Base-by-base conservation (phyloP, 1,284 basidiomycete species). In the Testicularia cyperi region DNA sequence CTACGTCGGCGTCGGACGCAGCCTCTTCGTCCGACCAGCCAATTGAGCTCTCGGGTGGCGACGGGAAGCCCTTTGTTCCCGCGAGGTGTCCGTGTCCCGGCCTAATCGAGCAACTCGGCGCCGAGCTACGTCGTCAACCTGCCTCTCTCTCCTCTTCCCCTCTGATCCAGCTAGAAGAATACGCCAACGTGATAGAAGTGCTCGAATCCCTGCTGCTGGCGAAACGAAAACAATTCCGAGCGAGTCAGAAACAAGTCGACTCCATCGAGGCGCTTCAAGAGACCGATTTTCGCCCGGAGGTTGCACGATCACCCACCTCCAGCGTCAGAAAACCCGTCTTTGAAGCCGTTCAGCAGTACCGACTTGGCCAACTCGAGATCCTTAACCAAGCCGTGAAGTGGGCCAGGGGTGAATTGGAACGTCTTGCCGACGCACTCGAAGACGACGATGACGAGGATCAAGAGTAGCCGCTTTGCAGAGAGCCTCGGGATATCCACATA, bases 341-440 rank as follows among this genome's bases (percentile, higher is more conserved):
- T 13, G 3, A 15, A 3, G 46, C 55, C 15, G 28, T 55, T 6
- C 25, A 18, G 13, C 39, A 38, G n/a, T 68, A 68, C 33, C 34
- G 65, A 30, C 15, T 28, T 16, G 61, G 61, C 5, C 65, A 68
- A 25, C 13, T 45, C 5, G 10, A 26, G 2, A 16, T 68, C 18
- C 27, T 64, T 6, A 45, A 57, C n/a, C 29, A 46, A 1, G 65
- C 55, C 2, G 43, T 68, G 10, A 13, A 44, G 4, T 68, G 65
- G 65, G 51, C 62, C 0, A n/a, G 57, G 2, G 21, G 13, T 13
- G 44, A 55, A 14, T 22, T 68, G 12, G 65, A 44, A 3, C 7
- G 20, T 0, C 28, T 65, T 5, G 45, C 43, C 5, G 60, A 64
- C 19, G 44, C 31, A 14, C 31, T 64, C n/a, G 48, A 68, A 32